Evolutionary conservation across 2,329 filamentous ascomycete genomes (phyloP).

Genomic region (Colletotrichum tanaceti): DNA sequence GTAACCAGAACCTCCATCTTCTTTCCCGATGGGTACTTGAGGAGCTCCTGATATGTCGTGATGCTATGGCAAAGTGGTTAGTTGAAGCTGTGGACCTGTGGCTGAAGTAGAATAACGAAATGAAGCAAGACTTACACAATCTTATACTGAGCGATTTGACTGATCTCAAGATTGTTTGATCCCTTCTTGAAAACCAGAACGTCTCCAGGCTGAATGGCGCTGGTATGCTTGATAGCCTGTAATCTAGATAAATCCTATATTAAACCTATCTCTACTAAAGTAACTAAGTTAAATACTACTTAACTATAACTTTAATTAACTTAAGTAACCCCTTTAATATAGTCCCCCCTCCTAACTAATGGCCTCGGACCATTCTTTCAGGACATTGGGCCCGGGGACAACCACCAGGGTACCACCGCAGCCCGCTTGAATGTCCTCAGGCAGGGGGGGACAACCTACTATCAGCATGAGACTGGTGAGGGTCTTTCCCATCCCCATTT

Average conservation of each 20-base stretch:
- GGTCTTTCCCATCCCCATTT: slow-evolving; percentile 75
- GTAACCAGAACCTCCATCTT: neutral
- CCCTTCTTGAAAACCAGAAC: neutral
- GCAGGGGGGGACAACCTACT: slow-evolving; percentile 52
- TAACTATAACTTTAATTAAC: no score
- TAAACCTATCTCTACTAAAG: no score
- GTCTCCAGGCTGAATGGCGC: neutral
- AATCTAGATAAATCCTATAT: no score
- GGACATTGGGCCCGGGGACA: slow-evolving; percentile 42
- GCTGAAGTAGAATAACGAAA: neutral
- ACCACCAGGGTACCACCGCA: slow-evolving; percentile 52
- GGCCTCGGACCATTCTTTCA: neutral
- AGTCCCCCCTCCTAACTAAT: no score
- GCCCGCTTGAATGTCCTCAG: slow-evolving; percentile 52
- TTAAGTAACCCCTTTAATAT: no score
- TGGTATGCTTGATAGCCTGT: neutral
- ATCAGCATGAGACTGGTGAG: slow-evolving; percentile 57
- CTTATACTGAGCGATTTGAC: slow-evolving; percentile 1
- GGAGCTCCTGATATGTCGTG: neutral
- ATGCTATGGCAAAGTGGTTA: neutral
- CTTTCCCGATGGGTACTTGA: neutral
- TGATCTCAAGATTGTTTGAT: neutral
- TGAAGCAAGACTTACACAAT: neutral
- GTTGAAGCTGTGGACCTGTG: no score
- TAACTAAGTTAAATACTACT: no score